phyloP scores from a whole-genome alignment of 2,329 filamentous ascomycete species.

The Alternaria ventricosa region DNA sequence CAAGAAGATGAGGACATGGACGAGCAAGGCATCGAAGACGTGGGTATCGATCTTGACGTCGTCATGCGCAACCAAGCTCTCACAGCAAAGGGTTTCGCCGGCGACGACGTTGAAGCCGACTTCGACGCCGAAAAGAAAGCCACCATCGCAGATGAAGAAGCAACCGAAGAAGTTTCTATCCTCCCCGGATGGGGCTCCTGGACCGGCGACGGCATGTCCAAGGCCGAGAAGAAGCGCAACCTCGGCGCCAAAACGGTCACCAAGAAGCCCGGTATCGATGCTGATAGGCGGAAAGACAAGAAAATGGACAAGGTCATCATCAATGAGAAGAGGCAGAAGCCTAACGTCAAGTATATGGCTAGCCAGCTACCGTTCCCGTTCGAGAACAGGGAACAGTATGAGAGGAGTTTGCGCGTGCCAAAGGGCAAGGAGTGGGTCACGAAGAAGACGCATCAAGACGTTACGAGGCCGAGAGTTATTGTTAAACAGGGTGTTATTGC shows the following conservation, averaged over 20 bases:
- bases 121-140: constrained; percentile 83
- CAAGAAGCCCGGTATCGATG: constrained; percentile 75
- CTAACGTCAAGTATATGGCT: constrained; percentile 90
- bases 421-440: constrained; percentile 95
- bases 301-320: constrained; percentile 87
- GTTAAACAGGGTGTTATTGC: constrained; percentile 93
- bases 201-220: constrained; percentile 83
- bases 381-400: constrained; percentile 87
- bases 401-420: constrained; percentile 82
- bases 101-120: constrained; percentile 78
- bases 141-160: constrained; percentile 75
- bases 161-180: constrained; percentile 82
- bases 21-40: constrained; percentile 45
- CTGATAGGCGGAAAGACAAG: constrained; percentile 78
- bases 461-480: constrained; percentile 86
- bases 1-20: constrained; percentile 39
- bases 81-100: constrained; percentile 84
- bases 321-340: constrained; percentile 87
- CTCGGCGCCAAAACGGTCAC: constrained; percentile 63
- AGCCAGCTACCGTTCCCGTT: constrained; percentile 86
- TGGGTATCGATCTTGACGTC: constrained; percentile 49
- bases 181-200: constrained; percentile 94
- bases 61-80: constrained; percentile 66
- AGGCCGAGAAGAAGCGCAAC: constrained; percentile 64
- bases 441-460: constrained; percentile 91